A percentile compares a stretch with the other conserved stretches of the same genome.
phyloP scores from a whole-genome alignment of 1,284 basidiomycete species.

The Exsudoporus floridanus region DNA sequence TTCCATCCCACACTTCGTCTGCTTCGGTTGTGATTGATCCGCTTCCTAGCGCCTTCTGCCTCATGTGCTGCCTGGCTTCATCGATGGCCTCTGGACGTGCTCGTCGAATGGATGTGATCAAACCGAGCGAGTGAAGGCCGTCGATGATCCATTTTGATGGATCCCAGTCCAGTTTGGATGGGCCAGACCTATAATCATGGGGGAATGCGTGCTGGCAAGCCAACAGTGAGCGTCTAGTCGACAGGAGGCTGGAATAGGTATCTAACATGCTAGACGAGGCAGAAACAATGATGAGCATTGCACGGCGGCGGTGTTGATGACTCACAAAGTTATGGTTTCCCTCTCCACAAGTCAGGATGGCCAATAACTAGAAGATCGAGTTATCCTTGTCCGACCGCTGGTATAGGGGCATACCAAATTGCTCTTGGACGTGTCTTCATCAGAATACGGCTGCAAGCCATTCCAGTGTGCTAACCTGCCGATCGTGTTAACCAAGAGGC shows the following conservation, averaged over 20 bases:
- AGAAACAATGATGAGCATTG: too few species aligned
- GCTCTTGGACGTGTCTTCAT: constrained; percentile 14
- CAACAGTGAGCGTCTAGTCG: too few species aligned
- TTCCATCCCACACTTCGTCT: background rate
- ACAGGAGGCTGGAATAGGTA: too few species aligned
- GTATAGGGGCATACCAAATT: constrained; percentile 2
- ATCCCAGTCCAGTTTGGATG: too few species aligned
- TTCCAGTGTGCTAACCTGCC: constrained; percentile 11
- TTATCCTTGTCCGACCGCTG: background rate
- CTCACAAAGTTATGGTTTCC: too few species aligned
- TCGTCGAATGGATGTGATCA: too few species aligned
- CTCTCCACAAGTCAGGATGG: constrained; percentile 6
- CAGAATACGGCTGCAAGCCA: constrained; percentile 14
- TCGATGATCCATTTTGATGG: too few species aligned
- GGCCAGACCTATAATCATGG: too few species aligned
- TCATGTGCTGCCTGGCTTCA: constrained; percentile 29
- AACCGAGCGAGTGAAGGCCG: too few species aligned
- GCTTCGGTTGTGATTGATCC: background rate
- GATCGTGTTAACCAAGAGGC: background rate
- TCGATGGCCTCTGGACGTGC: constrained; percentile 44
- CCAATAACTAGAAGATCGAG: constrained; percentile 6
- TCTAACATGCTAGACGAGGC: too few species aligned
- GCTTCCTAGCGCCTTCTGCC: constrained; percentile 4
- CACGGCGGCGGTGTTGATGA: too few species aligned
- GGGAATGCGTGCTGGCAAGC: too few species aligned